phyloP scores from a whole-genome alignment of 768 basidiomycete species.

The Plicaturopsis crispa region DNA sequence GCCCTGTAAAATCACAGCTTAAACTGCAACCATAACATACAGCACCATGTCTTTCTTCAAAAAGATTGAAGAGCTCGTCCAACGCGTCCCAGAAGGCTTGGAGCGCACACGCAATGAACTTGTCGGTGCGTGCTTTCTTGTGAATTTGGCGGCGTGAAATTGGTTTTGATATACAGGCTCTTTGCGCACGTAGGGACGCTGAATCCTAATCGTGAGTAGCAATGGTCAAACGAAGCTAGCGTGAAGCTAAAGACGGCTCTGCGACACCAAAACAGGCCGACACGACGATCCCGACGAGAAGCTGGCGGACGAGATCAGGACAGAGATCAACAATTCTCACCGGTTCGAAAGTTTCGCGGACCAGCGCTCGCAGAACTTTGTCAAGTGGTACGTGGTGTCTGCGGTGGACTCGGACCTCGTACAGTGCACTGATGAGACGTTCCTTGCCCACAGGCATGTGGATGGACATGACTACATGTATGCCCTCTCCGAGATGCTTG shows the following conservation, averaged over 20 bases:
- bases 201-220: conserved; percentile 23
- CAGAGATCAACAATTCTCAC: conserved; percentile 70
- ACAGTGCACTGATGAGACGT: conserved; percentile 5
- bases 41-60: conserved; percentile 33
- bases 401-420: background rate
- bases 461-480: conserved; percentile 98
- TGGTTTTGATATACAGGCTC: too few relatives aligned
- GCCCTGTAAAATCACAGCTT: too few relatives aligned
- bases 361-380: conserved; percentile 58
- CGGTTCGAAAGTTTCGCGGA: conserved; percentile 82
- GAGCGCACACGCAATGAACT: conserved; percentile 27
- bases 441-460: conserved; percentile 49
- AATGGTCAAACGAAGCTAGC: background rate
- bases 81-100: conserved; percentile 28
- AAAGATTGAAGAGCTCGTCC: conserved; percentile 25
- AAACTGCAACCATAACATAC: conserved; percentile 1
- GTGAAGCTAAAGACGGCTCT: background rate
- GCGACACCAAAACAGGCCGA: conserved; percentile 30
- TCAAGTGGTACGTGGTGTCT: conserved; percentile 83
- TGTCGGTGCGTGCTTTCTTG: conserved; percentile 26
- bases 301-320: conserved; percentile 60
- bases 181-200: conserved; percentile 18
- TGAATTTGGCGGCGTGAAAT: too few relatives aligned
- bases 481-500: conserved; percentile 87
- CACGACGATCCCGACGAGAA: conserved; percentile 76